Conservation (phyloP, 148 eudicot genomes). For the Salicornia ramosissima region DNA sequence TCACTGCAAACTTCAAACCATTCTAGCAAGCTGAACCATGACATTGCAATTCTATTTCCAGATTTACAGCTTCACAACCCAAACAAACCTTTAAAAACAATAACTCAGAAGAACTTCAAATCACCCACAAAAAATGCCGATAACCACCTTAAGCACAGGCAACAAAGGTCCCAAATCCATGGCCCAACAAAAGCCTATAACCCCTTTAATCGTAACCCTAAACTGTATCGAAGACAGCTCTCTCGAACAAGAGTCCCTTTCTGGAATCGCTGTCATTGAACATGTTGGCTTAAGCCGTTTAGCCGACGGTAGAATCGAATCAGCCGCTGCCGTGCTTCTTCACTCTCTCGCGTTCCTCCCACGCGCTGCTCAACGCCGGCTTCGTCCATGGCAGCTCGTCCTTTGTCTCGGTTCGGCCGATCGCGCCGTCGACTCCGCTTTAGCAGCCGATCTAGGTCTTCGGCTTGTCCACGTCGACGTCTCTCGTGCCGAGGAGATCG, state of each 20-base stretch:
- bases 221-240: constrained; percentile 81
- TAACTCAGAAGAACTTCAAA: no score
- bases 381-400: constrained; percentile 81
- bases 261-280: constrained; percentile 66
- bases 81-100: not conserved
- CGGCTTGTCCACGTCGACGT: constrained; percentile 85
- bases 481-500: constrained; percentile 83
- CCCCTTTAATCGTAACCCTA: constrained; percentile 76
- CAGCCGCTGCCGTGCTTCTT: constrained; percentile 78
- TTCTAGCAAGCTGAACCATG: not conserved
- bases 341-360: constrained; percentile 96
- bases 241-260: constrained; percentile 62
- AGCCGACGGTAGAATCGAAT: constrained; percentile 66
- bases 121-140: constrained; percentile 19
- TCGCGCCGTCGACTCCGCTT: constrained; percentile 77
- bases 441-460: constrained; percentile 82
- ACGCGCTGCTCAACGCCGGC: constrained; percentile 97
- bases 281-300: constrained; percentile 74
- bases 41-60: not conserved
- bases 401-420: constrained; percentile 95
- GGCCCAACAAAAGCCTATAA: constrained; percentile 29
- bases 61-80: not conserved
- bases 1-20: not conserved
- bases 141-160: constrained; percentile 2
- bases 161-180: constrained; percentile 21